Evolutionary conservation across 1,139 yeast genomes (phyloP).

Genomic region (Yamadazyma membranifaciens): DNA sequence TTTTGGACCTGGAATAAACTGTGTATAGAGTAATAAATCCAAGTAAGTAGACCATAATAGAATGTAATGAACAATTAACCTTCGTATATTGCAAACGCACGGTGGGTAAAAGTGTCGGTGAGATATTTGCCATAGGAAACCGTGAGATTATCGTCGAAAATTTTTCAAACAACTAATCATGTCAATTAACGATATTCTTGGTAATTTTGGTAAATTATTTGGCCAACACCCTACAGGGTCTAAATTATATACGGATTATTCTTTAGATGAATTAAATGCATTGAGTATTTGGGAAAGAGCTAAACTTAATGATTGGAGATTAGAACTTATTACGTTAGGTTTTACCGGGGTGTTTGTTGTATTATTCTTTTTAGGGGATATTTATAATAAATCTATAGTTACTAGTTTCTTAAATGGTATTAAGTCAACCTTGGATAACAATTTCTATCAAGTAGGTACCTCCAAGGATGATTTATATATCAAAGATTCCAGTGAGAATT

Average conservation of each 20-base stretch:
- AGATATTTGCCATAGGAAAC: no score
- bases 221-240: conserved; percentile 3
- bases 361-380: conserved; percentile 57
- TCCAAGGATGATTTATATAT: conserved; percentile 47
- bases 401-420: conserved; percentile 45
- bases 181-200: neutral
- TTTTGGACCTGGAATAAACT: conserved; percentile 21
- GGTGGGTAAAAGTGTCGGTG: no score
- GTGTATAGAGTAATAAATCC: conserved; percentile 51
- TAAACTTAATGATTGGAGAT: conserved; percentile 64
- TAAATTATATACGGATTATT: conserved; percentile 31
- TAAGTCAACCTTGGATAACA: conserved; percentile 50
- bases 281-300: conserved; percentile 54
- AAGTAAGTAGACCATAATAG: conserved; percentile 28
- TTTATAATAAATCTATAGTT: conserved; percentile 57
- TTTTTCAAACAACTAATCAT: neutral
- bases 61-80: no score
- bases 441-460: conserved; percentile 83
- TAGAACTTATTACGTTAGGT: conserved; percentile 60
- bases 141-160: conserved; percentile 3
- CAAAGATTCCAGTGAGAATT: conserved; percentile 71
- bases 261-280: conserved; percentile 50
- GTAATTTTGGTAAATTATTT: conserved; percentile 1
- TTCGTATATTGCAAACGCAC: no score
- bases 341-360: conserved; percentile 46